Conservation (phyloP, 129 eudicot species). For the Tagetes patula region DNA sequence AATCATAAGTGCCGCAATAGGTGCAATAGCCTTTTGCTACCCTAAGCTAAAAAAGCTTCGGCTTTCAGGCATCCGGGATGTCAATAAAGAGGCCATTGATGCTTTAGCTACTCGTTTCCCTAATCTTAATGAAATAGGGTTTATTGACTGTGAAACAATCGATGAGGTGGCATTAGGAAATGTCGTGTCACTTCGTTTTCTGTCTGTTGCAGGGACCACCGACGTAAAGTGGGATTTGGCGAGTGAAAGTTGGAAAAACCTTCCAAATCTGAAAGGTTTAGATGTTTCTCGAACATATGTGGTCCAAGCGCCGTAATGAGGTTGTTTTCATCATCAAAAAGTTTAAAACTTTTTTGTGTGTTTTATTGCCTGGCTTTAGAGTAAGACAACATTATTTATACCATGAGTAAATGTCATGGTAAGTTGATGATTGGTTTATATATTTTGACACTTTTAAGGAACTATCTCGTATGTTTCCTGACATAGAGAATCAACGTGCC, state of each 20-base stretch:
- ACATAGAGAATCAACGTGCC: conserved; percentile 49
- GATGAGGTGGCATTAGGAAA: conserved; percentile 67
- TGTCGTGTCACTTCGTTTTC: conserved; percentile 54
- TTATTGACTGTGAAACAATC: conserved; percentile 65
- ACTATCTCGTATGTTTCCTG: conserved; percentile 55
- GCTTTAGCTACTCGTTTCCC: conserved; percentile 61
- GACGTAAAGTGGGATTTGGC: conserved; percentile 64
- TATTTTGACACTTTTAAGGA: conserved; percentile 57
- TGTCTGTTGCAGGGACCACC: conserved; percentile 87
- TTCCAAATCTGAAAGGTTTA: conserved; percentile 64
- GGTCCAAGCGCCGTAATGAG: conserved; percentile 43
- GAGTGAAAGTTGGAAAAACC: conserved; percentile 53
- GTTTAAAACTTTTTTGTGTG: conserved; percentile 73
- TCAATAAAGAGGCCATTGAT: conserved; percentile 61
- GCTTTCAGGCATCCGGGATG: conserved; percentile 69
- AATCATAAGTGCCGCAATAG: conserved; percentile 63
- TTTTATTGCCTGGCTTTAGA: conserved; percentile 62
- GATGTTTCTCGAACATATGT: conserved; percentile 91
- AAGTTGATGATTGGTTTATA: conserved; percentile 59
- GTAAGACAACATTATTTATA: conserved; percentile 54
- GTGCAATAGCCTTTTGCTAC: conserved; percentile 71
- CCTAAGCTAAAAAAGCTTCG: conserved; percentile 56
- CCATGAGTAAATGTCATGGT: conserved; percentile 49
- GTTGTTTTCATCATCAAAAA: conserved; percentile 40
- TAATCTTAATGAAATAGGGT: conserved; percentile 65